Conservation (phyloP, 257 asterid genomes). For the Fraxinus cuspidata region DNA sequence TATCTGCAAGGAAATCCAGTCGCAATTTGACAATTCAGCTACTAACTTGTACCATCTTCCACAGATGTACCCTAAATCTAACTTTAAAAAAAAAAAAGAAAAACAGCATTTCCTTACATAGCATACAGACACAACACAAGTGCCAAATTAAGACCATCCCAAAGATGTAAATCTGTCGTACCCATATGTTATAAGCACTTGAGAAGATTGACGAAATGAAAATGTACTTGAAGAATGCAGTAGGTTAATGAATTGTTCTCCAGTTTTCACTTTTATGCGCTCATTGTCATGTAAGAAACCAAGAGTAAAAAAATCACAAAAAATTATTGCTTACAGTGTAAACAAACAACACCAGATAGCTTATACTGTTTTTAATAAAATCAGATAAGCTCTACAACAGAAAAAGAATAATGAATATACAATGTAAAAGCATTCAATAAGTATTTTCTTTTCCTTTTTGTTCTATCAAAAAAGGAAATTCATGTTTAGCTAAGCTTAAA, state of each 20-base stretch:
- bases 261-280: background rate
- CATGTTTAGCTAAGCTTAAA: background rate
- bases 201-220: background rate
- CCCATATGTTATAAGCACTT: background rate
- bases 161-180: background rate
- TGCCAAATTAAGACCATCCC: background rate
- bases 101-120: conserved; percentile 5
- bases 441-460: background rate
- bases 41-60: conserved; percentile 9
- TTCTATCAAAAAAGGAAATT: background rate
- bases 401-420: background rate
- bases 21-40: conserved; percentile 21
- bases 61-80: conserved; percentile 9
- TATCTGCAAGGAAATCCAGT: conserved; percentile 50
- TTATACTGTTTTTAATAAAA: background rate
- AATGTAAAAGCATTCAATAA: background rate
- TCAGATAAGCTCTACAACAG: background rate
- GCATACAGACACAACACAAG: background rate
- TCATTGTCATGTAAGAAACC: background rate
- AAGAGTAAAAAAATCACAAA: background rate
- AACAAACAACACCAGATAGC: background rate
- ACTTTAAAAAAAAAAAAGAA: background rate
- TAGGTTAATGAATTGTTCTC: background rate
- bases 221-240: background rate
- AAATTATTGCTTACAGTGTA: background rate